phyloP scores from a whole-genome alignment of 1,284 basidiomycete genomes.

The Cryptococcus sp. region DNA sequence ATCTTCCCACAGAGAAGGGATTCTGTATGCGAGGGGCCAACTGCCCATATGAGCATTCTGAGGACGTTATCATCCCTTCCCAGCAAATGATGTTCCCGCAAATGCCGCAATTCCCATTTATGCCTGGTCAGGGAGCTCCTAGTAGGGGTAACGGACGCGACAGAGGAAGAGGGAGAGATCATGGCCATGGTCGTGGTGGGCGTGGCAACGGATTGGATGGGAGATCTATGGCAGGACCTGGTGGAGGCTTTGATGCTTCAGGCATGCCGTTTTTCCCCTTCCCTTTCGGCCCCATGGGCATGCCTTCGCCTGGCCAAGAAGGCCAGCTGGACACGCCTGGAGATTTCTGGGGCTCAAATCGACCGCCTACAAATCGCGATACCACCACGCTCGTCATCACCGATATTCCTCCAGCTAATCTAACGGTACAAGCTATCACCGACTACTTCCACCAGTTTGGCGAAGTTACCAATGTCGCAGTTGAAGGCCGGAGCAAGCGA shows the following conservation, averaged over 20 bases:
- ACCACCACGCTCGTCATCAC: constrained; percentile 89
- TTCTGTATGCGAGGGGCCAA: constrained; percentile 86
- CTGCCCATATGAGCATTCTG: constrained; percentile 90
- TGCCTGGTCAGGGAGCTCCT: constrained; percentile 20
- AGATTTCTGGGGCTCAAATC: constrained; percentile 34
- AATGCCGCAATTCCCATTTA: constrained; percentile 39
- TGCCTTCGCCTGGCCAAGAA: constrained; percentile 8
- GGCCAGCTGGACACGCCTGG: constrained; percentile 4
- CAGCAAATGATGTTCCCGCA: constrained; percentile 55
- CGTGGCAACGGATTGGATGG: constrained; percentile 1
- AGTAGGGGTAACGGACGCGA: constrained; percentile 55
- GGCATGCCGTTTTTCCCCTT: constrained; percentile 24
- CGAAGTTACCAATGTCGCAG: constrained; percentile 86
- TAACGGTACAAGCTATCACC: constrained; percentile 76
- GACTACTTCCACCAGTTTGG: constrained; percentile 92
- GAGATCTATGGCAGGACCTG: constrained; percentile 1
- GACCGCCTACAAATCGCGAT: constrained; percentile 57
- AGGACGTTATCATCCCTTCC: constrained; percentile 53
- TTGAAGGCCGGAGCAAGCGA: constrained; percentile 71
- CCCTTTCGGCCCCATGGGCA: constrained; percentile 20
- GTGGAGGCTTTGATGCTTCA: neutral
- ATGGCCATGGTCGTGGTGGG: constrained; percentile 43
- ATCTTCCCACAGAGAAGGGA: constrained; percentile 66
- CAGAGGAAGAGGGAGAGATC: constrained; percentile 54
- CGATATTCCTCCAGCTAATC: constrained; percentile 83